Evolutionary conservation across 2,329 filamentous ascomycete species (phyloP).

Genomic region (Cercospora beticola): DNA sequence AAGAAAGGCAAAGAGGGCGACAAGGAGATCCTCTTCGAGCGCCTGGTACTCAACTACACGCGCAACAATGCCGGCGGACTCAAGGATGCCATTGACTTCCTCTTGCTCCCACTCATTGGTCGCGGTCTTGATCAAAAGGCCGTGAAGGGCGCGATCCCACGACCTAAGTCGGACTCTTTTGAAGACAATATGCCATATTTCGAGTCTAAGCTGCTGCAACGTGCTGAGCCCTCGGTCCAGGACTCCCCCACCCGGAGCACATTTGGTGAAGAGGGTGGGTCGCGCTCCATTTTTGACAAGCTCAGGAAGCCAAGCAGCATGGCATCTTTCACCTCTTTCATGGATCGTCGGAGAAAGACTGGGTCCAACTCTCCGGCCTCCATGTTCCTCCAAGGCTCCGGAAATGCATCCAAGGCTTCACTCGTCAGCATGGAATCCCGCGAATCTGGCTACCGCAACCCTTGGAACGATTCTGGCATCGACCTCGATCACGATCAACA

Average conservation of each 20-base stretch:
- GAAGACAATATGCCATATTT: slow-evolving; percentile 97
- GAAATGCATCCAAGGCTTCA: slow-evolving; percentile 90
- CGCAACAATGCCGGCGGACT: slow-evolving; percentile 95
- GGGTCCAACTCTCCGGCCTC: slow-evolving; percentile 68
- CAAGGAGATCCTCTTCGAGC: slow-evolving; percentile 46
- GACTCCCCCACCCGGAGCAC: slow-evolving; percentile 86
- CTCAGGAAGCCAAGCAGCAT: slow-evolving; percentile 94
- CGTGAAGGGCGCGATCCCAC: slow-evolving; percentile 90
- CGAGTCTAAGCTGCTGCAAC: slow-evolving; percentile 92
- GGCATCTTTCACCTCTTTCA: slow-evolving; percentile 91
- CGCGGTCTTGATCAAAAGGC: slow-evolving; percentile 84
- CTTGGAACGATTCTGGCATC: slow-evolving; percentile 96
- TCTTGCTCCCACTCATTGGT: slow-evolving; percentile 80
- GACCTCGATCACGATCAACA: slow-evolving; percentile 81
- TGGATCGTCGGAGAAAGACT: slow-evolving; percentile 91
- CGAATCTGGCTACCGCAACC: slow-evolving; percentile 91
- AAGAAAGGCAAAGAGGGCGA: slow-evolving; percentile 45
- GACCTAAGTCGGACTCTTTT: slow-evolving; percentile 98
- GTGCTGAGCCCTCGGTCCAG: slow-evolving; percentile 75
- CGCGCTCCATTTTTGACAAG: slow-evolving; percentile 84
- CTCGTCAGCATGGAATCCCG: slow-evolving; percentile 95
- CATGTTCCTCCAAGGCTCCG: slow-evolving; percentile 86
- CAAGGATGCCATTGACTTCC: slow-evolving; percentile 92
- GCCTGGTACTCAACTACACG: slow-evolving; percentile 65
- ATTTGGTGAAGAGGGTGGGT: slow-evolving; percentile 73